A percentile compares a stretch with the other conserved stretches of the same genome.
phyloP scores from a whole-genome alignment of 345 rosid species.

The Orychophragmus violaceus region DNA sequence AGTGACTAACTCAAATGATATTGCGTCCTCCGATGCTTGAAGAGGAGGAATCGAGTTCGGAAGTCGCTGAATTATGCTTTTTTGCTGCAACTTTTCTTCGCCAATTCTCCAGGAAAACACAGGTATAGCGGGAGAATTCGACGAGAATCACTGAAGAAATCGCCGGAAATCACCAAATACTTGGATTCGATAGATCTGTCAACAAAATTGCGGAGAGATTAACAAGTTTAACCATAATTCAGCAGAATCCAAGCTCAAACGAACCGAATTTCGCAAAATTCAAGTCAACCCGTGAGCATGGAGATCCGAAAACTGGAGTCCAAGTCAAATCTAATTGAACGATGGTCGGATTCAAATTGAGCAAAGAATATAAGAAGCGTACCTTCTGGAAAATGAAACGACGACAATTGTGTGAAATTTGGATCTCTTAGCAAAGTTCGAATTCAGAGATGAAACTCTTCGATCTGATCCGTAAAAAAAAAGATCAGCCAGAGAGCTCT shows the following conservation, averaged over 20 bases:
- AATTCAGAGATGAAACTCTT: neutral
- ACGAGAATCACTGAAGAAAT: neutral
- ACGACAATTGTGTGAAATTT: neutral
- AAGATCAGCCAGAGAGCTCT: neutral
- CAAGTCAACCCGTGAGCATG: neutral
- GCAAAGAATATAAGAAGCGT: neutral
- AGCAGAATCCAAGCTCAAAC: neutral
- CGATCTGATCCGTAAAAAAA: neutral
- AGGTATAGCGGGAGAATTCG: neutral
- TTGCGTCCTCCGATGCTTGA: neutral
- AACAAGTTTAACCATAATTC: neutral
- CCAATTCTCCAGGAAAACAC: neutral
- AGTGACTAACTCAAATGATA: neutral
- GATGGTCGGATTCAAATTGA: neutral
- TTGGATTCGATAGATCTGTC: neutral
- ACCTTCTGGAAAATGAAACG: neutral
- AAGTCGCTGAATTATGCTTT: conserved; percentile 13
- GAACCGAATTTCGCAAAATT: neutral
- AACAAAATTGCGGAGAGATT: neutral
- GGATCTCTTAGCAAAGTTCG: too few relatives aligned
- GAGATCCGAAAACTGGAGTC: neutral
- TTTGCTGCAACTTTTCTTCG: neutral
- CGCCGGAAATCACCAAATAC: too few relatives aligned
- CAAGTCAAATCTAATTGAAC: neutral
- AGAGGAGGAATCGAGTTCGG: neutral